Evolutionary conservation across 257 asterid genomes (phyloP).

Genomic region (Rhazya stricta): DNA sequence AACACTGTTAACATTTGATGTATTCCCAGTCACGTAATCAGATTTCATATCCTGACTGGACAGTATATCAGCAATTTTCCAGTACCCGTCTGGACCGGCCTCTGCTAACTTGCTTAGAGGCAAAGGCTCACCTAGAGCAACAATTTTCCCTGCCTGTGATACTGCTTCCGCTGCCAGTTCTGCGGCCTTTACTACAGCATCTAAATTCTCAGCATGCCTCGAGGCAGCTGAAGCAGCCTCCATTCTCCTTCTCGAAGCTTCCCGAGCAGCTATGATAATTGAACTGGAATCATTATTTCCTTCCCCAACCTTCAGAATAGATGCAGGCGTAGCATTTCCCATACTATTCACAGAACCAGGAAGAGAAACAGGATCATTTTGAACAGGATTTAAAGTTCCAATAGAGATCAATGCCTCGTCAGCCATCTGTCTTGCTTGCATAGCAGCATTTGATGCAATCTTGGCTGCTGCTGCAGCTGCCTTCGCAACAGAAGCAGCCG

Average conservation of each 20-base stretch:
- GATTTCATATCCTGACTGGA: conserved; percentile 36
- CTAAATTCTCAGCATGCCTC: conserved; percentile 88
- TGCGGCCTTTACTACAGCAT: conserved; percentile 87
- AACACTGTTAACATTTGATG: conserved; percentile 21
- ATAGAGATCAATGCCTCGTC: conserved; percentile 51
- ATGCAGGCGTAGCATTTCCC: conserved; percentile 53
- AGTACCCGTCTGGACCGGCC: conserved; percentile 70
- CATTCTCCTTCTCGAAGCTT: conserved; percentile 82
- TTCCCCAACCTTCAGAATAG: conserved; percentile 51
- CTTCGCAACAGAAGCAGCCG: conserved; percentile 94
- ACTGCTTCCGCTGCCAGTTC: conserved; percentile 97
- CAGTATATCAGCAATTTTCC: conserved; percentile 42
- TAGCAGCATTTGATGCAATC: conserved; percentile 80
- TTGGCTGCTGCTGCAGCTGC: conserved; percentile 98
- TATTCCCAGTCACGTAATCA: conserved; percentile 27
- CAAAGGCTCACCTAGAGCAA: conserved; percentile 77
- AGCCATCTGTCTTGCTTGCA: conserved; percentile 82
- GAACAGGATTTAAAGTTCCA: conserved; percentile 32
- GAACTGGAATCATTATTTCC: conserved; percentile 45
- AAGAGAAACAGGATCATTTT: conserved; percentile 19
- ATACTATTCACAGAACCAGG: conserved; percentile 31
- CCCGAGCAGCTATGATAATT: conserved; percentile 75
- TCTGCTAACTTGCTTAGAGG: conserved; percentile 55
- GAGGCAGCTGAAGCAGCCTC: conserved; percentile 97
- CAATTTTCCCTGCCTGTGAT: conserved; percentile 85